Percentiles rank a stretch among this genome's conserved stretches.
These are phyloP conservation scores for Escovopsis sp. DNA, from an alignment of 2,329 filamentous ascomycete genomes.

Conservation along the genomic window DNA sequence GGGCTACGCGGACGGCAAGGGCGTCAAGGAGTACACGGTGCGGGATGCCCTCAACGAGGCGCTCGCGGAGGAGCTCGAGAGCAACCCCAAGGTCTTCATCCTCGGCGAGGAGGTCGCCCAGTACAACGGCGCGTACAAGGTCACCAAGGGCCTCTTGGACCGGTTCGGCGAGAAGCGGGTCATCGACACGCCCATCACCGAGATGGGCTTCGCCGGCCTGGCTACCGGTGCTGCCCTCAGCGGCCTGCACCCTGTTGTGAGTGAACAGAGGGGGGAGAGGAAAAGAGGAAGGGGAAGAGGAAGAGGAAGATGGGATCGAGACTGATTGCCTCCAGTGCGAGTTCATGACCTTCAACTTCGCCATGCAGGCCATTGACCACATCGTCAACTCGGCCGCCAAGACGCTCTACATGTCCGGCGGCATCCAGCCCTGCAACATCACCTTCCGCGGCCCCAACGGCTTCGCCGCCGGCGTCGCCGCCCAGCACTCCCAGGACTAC, in stretches of 20 bases:
- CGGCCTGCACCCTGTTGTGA: slow-evolving; percentile 83
- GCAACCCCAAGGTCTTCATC: slow-evolving; percentile 88
- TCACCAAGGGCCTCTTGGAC: slow-evolving; percentile 94
- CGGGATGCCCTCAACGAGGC: slow-evolving; percentile 96
- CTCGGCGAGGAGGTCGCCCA: slow-evolving; percentile 97
- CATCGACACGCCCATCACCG: slow-evolving; percentile 96
- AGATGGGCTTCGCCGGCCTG: slow-evolving; percentile 87
- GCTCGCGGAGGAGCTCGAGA: slow-evolving; percentile 90
- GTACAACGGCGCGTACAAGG: slow-evolving; percentile 99
- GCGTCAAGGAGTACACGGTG: slow-evolving; percentile 86
- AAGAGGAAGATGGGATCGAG: neutral
- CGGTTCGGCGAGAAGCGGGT: slow-evolving; percentile 95
- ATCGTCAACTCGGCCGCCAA: slow-evolving; percentile 98
- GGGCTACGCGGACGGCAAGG: slow-evolving; percentile 41
- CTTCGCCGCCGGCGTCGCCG: slow-evolving; percentile 87
- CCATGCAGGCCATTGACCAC: slow-evolving; percentile 99
- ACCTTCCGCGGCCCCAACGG: slow-evolving; percentile 99
- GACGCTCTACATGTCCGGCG: slow-evolving; percentile 99
- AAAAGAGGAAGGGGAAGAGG: neutral
- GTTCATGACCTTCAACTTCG: slow-evolving; percentile 99
- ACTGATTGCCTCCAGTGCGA: slow-evolving; percentile 50
- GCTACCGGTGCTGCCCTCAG: slow-evolving; percentile 90
- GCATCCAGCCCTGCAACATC: slow-evolving; percentile 98
- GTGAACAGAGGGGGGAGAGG: slow-evolving; percentile 20
- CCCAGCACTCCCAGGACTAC: slow-evolving; percentile 98